Evolutionary conservation across 2,329 filamentous ascomycete genomes (phyloP).

Genomic region (Cladorrhinum sp.): DNA sequence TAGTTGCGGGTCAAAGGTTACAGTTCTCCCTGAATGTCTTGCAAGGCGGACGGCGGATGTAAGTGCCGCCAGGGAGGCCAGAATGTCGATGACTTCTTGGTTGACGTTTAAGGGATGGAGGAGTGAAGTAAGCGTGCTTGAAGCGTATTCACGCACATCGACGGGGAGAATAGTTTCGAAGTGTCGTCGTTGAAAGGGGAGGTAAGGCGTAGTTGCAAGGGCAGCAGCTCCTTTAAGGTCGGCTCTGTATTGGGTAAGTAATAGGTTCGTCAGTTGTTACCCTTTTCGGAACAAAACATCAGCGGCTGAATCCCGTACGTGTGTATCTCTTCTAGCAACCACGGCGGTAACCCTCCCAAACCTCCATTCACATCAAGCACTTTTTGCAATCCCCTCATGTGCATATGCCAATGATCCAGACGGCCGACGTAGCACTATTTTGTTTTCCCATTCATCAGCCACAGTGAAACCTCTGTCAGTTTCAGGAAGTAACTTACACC

Average conservation of each 20-base stretch:
- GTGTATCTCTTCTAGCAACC: constrained; percentile 29
- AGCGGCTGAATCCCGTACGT: constrained; percentile 24
- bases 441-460: background rate
- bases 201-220: constrained; percentile 32
- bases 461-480: background rate
- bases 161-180: constrained; percentile 26
- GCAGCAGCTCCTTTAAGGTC: constrained; percentile 37
- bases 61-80: constrained; percentile 31
- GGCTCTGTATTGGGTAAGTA: constrained; percentile 26
- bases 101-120: constrained; percentile 28
- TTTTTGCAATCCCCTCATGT: constrained; percentile 35
- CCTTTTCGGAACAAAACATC: background rate
- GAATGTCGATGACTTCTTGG: constrained; percentile 24
- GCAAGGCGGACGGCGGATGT: constrained; percentile 27
- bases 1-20: constrained; percentile 30
- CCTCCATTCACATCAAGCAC: constrained; percentile 33
- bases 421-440: constrained; percentile 33
- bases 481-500: constrained; percentile 23
- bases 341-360: constrained; percentile 19
- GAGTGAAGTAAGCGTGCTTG: constrained; percentile 21
- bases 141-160: constrained; percentile 16
- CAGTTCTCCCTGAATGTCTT: constrained; percentile 8
- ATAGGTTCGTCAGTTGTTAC: background rate
- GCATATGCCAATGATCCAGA: constrained; percentile 38
- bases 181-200: constrained; percentile 30